Conservation (phyloP, 2,329 filamentous ascomycete genomes). For the Davidsoniella neocaledoniae region DNA sequence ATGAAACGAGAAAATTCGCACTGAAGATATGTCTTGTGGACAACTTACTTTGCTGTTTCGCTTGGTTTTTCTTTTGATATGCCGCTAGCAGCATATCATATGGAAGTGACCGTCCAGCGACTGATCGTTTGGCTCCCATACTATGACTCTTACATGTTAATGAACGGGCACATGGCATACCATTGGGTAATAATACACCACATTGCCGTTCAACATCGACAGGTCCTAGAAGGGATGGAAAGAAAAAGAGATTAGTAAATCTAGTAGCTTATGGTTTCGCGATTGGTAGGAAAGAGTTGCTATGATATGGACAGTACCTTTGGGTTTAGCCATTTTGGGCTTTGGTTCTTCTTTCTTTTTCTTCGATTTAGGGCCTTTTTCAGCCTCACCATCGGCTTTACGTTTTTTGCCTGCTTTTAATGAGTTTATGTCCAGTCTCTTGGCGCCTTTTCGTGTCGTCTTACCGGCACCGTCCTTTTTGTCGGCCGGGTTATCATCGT, state of each 20-base stretch:
- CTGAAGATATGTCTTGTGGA: constrained; percentile 6
- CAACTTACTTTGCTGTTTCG: constrained; percentile 81
- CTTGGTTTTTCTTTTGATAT: constrained; percentile 96
- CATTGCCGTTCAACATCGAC: constrained; percentile 92
- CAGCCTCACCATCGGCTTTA: constrained; percentile 58
- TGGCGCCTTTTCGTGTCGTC: constrained; percentile 44
- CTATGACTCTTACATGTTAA: constrained; percentile 86
- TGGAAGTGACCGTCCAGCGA: constrained; percentile 70
- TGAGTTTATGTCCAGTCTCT: constrained; percentile 38
- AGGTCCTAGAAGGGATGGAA: constrained; percentile 34
- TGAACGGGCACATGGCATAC: constrained; percentile 71
- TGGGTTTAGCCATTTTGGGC: constrained; percentile 65
- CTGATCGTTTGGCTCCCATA: constrained; percentile 87
- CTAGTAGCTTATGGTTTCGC: neutral
- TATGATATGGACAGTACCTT: constrained; percentile 33
- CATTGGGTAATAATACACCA: constrained; percentile 71
- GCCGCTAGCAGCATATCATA: constrained; percentile 83
- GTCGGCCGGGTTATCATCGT: constrained; percentile 25
- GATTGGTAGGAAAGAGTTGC: neutral
- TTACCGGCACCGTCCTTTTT: constrained; percentile 28
- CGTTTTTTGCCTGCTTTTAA: constrained; percentile 56
- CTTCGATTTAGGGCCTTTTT: constrained; percentile 72
- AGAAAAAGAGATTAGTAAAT: constrained; percentile 12
- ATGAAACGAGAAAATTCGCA: no score
- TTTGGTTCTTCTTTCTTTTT: constrained; percentile 93